Evolutionary conservation across 169 alveolate species (phyloP), one percentile per base, ranked within the genome.

Genomic region (Cryptosporidium felis): DNA sequence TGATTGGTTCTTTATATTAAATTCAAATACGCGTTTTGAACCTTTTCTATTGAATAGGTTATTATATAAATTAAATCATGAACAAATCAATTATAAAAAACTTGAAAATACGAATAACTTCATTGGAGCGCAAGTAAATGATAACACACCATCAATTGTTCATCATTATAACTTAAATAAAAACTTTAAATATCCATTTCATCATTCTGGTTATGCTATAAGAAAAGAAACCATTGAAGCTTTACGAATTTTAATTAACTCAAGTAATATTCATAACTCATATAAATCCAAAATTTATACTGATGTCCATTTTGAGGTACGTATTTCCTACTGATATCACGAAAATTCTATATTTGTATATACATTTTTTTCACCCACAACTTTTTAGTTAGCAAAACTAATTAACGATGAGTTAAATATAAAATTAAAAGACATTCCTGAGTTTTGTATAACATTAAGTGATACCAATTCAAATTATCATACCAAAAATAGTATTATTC

Each of bases 1-100:
- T 74, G 85, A 74, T 42, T 74, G 85, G 85, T 74, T 74, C 32
- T 74, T 74, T n/a, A 74, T 74, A 12, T 26, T 74, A 26, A 53
- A 49, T 18, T 49, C 65, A n/a, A 40, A 36, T 74, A 74, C 85
- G 8, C 26, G 85, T 21, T 51, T 74, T 45, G 74, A 74, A 18
- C 85, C 63, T 8, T 21, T 32, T 5, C 34, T 40, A 40, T 12
- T 74, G 40, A 56, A 53, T 28, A 32, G 56, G 18, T 26, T 74
- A 23, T 49, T 74, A 38, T 36, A 40, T 36, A 53, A 53, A 10
- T 16, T 49, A 38, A 53, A 74, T 53, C 36, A 40, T 9, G 74
- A 74, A 51, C 65, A 53, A 56, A 34, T n/a, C 2, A 51, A n/a
- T 10, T 53, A 18, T 74, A 60, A 74, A 74, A 49, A 74, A 36